These are phyloP conservation scores for Citrus sp. DNA, from an alignment of 345 rosid species.

Conservation along the genomic window DNA sequence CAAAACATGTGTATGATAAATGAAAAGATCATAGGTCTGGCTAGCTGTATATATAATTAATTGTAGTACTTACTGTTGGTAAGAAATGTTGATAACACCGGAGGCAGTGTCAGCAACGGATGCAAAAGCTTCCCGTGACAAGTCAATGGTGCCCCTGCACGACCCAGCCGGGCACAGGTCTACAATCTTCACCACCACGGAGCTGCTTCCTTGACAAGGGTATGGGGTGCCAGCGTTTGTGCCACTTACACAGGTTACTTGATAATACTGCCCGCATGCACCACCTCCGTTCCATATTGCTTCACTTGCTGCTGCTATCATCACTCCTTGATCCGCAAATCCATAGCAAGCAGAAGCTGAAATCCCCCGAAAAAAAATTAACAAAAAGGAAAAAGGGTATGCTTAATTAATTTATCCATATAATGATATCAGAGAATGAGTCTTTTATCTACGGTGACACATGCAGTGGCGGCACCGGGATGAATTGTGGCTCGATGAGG, in stretches of 20 bases:
- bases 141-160: conserved; percentile 17
- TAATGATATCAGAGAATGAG: too few species aligned
- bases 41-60: too few species aligned
- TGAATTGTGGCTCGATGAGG: too few species aligned
- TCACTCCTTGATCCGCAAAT: conserved; percentile 11
- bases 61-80: not conserved
- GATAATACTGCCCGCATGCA: conserved; percentile 16
- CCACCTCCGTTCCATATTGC: not conserved
- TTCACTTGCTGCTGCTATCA: conserved; percentile 20
- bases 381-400: too few species aligned
- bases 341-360: conserved; percentile 22
- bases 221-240: conserved; percentile 7
- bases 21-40: too few species aligned
- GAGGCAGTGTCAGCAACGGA: conserved; percentile 11
- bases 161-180: not conserved
- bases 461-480: too few species aligned
- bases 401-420: too few species aligned
- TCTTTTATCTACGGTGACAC: too few species aligned
- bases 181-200: not conserved
- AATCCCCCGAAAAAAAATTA: not conserved
- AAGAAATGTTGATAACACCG: conserved; percentile 10
- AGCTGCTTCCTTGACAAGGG: conserved; percentile 1
- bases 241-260: conserved; percentile 11
- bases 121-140: conserved; percentile 21
- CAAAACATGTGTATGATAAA: too few species aligned